Base-by-base conservation (phyloP, 345 rosid genomes). In the Eucalyptus cladocalyx region DNA sequence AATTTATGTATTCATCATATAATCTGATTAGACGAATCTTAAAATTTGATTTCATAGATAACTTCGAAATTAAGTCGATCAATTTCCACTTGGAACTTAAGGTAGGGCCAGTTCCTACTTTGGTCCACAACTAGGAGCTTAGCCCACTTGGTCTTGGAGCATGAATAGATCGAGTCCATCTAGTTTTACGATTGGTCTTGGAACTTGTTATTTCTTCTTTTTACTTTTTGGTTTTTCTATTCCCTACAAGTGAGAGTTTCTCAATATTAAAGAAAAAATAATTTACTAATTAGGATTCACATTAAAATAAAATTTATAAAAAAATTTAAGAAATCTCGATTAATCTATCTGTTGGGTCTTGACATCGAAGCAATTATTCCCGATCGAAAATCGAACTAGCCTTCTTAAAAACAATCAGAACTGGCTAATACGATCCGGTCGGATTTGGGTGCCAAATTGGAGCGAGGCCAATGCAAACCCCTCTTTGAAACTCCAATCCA, bases 11-110 rank as follows among this genome's bases (percentile, higher is more conserved):
- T 37, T 19, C 0, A 72, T 19, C 6, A 34, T 9, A 0, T 34
- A 69, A 69, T 34, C 3, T 0, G 0, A 0, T 17, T 24, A 19
- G 11, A 62, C 7, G 7, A 19, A 5, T 34, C 4, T 72, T 6
- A 72, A 23, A 72, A 72, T 34, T 34, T 72, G 23, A 19, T 72
- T 69, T 18, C 13, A 67, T n/a, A 7, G 11, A 32, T 65, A 65
- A 17, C 23, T 37, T 32, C 1, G 1, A 7, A 67, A 67, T 32
- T 67, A 1, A n/a, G n/a, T n/a, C n/a, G 12, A 72, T 18, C 0
- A 8, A 10, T 34, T 69, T 0, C 2, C 56, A 53, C 56, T 53
- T 53, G 10, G 4, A 53, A 53, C 58, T 8, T 53, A 5, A 34
- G 23, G 43, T 69, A 19, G 24, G 24, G 14, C 9, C 4, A 0